phyloP scores from a whole-genome alignment of 768 basidiomycete genomes.

The Mrakia frigida region DNA sequence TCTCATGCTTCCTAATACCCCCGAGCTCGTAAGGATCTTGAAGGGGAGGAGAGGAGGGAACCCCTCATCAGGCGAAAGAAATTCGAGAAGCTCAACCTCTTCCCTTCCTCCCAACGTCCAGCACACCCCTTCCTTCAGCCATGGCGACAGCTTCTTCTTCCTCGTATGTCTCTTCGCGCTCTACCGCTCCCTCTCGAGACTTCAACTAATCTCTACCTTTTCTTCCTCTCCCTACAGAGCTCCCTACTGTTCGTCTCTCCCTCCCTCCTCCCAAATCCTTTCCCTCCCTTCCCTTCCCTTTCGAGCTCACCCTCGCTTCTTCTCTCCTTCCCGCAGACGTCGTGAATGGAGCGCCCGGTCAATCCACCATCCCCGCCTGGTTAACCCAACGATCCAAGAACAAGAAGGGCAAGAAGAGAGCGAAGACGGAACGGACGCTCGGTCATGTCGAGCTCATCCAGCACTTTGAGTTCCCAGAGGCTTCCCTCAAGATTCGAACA shows the following conservation, averaged over 20 bases:
- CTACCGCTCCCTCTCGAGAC: too few relatives aligned
- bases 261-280: neutral
- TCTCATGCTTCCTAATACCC: too few relatives aligned
- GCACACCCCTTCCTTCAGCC: neutral
- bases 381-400: conserved; percentile 31
- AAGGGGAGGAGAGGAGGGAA: neutral
- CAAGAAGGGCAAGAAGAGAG: conserved; percentile 31
- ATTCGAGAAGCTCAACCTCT: neutral
- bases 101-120: neutral
- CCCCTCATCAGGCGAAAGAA: neutral
- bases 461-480: conserved; percentile 95
- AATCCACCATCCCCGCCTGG: conserved; percentile 31
- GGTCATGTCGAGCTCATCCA: conserved; percentile 87
- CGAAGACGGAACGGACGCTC: conserved; percentile 32
- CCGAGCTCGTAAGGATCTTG: neutral
- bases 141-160: conserved; percentile 23
- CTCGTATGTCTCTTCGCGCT: neutral
- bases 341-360: conserved; percentile 33
- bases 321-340: neutral
- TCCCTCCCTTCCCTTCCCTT: neutral
- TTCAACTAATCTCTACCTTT: neutral
- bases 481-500: conserved; percentile 82
- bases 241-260: conserved; percentile 1
- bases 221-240: neutral
- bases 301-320: neutral